Evolutionary conservation across 2,329 filamentous ascomycete genomes (phyloP).

Genomic region (Colletotrichum sp.): DNA sequence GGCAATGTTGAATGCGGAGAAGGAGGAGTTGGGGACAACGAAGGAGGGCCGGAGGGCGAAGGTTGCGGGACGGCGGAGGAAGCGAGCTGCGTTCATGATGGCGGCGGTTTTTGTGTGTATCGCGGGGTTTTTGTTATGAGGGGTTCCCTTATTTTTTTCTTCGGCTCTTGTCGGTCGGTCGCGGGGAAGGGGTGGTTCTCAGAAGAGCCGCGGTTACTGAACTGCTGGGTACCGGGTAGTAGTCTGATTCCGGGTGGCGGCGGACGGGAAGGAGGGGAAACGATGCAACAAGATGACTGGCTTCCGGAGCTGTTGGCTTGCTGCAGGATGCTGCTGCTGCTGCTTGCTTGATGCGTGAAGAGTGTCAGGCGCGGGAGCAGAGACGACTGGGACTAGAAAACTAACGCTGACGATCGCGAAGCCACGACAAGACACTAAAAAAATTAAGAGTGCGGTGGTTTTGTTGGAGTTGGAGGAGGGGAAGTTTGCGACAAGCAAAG

Average conservation of each 20-base stretch:
- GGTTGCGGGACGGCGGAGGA: conserved; percentile 15
- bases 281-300: conserved; percentile 7
- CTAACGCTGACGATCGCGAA: conserved; percentile 15
- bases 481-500: not conserved
- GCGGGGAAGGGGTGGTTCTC: not conserved
- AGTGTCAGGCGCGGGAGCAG: not conserved
- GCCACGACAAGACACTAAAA: conserved; percentile 5
- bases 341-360: not conserved
- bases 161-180: conserved; percentile 17
- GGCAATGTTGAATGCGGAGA: conserved; percentile 20
- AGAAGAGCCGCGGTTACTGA: conserved; percentile 1
- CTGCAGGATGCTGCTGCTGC: conserved; percentile 3
- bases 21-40: conserved; percentile 5
- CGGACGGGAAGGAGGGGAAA: not conserved
- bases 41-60: conserved; percentile 16
- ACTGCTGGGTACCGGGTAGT: not conserved
- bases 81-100: conserved; percentile 20
- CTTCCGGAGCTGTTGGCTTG: conserved; percentile 10
- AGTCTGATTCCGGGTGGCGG: conserved; percentile 5
- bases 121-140: not conserved
- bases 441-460: not conserved
- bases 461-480: not conserved
- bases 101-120: not conserved
- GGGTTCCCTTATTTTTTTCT: not conserved
- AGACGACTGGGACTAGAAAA: not conserved